Percentiles rank a stretch among this genome's conserved stretches.
Conservation (phyloP, 495 filamentous ascomycete species). For the Daldinia grandis region DNA sequence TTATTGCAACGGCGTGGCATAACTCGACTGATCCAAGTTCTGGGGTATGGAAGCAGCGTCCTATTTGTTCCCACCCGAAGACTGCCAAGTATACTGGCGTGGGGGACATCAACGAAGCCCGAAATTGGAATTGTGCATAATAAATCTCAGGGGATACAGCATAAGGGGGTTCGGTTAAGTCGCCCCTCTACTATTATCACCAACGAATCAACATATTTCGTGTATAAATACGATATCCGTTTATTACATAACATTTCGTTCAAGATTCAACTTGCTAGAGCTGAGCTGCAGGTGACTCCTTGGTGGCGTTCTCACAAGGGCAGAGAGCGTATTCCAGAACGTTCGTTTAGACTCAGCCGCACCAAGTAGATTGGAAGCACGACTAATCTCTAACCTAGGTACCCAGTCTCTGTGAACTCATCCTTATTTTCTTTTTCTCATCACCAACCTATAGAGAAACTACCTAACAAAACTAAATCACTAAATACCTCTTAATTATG, state of each 20-base stretch:
- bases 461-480: too few relatives aligned
- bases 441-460: not conserved
- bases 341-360: conserved; percentile 10
- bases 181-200: not conserved
- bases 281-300: not conserved
- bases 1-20: conserved; percentile 56
- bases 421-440: not conserved
- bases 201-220: not conserved
- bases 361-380: not conserved
- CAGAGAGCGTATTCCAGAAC: conserved; percentile 2
- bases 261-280: not conserved
- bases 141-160: not conserved
- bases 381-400: not conserved
- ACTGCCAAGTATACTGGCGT: conserved; percentile 39
- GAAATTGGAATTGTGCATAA: conserved; percentile 20
- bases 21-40: conserved; percentile 36
- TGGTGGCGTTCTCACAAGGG: conserved; percentile 2
- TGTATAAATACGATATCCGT: not conserved
- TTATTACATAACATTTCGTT: not conserved
- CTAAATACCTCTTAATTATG: not conserved
- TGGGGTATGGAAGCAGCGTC: conserved; percentile 54
- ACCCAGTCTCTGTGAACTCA: not conserved
- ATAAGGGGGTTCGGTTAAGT: not conserved
- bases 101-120: conserved; percentile 17
- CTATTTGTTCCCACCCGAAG: conserved; percentile 55